phyloP scores from a whole-genome alignment of 768 basidiomycete genomes.

The Panus rudis region DNA sequence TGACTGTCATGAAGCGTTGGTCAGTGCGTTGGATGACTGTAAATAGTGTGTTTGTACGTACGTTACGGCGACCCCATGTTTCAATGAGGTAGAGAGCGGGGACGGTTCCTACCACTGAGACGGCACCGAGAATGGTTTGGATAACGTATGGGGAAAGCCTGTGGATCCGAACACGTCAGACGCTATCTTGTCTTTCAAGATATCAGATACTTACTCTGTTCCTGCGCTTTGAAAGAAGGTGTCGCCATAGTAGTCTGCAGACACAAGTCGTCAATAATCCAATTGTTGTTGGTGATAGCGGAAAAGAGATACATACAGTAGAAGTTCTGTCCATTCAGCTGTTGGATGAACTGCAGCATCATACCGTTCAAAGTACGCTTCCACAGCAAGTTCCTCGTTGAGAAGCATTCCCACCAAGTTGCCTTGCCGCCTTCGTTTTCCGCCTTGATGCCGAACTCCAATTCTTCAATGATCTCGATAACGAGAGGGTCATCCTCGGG shows the following conservation, averaged over 20 bases:
- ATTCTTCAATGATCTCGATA: constrained; percentile 52
- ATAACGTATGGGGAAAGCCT: constrained; percentile 69
- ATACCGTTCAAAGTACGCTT: constrained; percentile 74
- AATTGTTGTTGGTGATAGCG: neutral
- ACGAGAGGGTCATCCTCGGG: constrained; percentile 52
- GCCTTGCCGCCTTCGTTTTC: constrained; percentile 81
- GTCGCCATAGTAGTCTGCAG: constrained; percentile 70
- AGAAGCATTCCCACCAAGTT: constrained; percentile 76
- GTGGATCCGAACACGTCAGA: neutral
- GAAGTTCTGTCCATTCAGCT: constrained; percentile 77
- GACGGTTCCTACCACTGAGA: constrained; percentile 65
- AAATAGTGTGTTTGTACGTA: constrained; percentile 19
- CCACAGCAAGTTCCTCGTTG: constrained; percentile 58
- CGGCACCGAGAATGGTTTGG: constrained; percentile 67
- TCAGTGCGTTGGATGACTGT: neutral
- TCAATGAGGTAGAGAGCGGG: constrained; percentile 71
- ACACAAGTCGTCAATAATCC: neutral
- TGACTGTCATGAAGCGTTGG: constrained; percentile 32
- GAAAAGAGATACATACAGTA: constrained; percentile 44
- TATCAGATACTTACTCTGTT: constrained; percentile 37
- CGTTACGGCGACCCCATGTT: constrained; percentile 63
- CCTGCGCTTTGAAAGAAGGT: constrained; percentile 75
- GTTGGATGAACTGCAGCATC: constrained; percentile 79
- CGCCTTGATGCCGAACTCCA: constrained; percentile 54
- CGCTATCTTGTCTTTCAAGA: too few species aligned